Conservation (phyloP, 768 basidiomycete species). For the Antrodiella citrinella region DNA sequence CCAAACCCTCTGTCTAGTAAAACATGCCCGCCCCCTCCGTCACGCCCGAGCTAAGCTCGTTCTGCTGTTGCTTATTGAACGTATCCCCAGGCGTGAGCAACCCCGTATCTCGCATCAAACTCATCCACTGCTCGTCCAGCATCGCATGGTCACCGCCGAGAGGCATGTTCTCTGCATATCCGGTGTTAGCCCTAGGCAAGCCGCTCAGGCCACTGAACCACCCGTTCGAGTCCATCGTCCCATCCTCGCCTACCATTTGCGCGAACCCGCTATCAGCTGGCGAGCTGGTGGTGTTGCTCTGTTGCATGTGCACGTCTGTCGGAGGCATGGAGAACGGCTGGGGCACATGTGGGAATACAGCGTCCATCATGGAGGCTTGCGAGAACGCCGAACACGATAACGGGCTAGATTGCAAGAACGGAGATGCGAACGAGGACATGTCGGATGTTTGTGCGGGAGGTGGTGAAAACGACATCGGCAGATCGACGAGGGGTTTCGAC, state of each 20-base stretch:
- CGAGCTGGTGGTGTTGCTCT: background rate
- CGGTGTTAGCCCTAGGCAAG: constrained; percentile 12
- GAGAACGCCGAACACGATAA: background rate
- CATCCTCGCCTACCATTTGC: background rate
- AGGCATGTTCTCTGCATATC: constrained; percentile 47
- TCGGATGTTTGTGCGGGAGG: constrained; percentile 5
- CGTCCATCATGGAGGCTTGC: background rate
- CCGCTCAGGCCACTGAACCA: constrained; percentile 33
- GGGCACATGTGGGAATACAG: background rate
- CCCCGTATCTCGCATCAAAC: constrained; percentile 57
- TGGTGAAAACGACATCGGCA: background rate
- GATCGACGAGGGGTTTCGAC: constrained; percentile 5
- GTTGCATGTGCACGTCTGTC: background rate
- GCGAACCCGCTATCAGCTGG: background rate
- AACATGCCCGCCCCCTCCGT: too few species aligned
- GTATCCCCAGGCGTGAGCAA: too few species aligned
- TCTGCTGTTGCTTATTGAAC: too few species aligned
- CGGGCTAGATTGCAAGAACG: background rate
- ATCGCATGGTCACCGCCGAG: constrained; percentile 8
- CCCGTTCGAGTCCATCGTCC: constrained; percentile 24
- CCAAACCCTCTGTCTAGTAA: too few species aligned
- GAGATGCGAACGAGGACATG: background rate
- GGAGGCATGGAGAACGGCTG: background rate
- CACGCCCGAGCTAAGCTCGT: too few species aligned
- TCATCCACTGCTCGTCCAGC: constrained; percentile 60